phyloP scores from a whole-genome alignment of 2,329 filamentous ascomycete genomes.

The Knufia fluminis region DNA sequence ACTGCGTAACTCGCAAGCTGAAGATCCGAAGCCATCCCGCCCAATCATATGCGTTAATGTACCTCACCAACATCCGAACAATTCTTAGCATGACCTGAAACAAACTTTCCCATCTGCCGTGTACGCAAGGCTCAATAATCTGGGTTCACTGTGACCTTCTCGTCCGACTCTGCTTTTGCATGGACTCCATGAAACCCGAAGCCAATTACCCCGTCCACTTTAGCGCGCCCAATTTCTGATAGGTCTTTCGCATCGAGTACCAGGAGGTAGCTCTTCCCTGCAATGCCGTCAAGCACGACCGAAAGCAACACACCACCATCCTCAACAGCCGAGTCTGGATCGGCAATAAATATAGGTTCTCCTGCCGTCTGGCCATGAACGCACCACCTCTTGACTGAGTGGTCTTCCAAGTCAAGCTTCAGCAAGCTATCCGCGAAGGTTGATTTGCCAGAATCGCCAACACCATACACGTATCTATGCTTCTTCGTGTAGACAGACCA shows the following conservation, averaged over 20 bases:
- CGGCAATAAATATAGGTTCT: constrained; percentile 45
- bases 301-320: constrained; percentile 46
- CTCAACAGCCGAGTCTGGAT: constrained; percentile 34
- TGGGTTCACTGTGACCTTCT: neutral
- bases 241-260: constrained; percentile 43
- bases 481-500: constrained; percentile 33
- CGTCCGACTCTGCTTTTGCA: neutral
- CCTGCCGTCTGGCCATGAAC: constrained; percentile 43
- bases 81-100: too few species aligned
- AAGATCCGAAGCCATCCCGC: too few species aligned
- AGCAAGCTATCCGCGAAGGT: constrained; percentile 44
- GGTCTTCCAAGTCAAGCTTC: constrained; percentile 43
- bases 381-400: constrained; percentile 35
- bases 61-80: too few species aligned
- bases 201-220: constrained; percentile 39
- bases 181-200: constrained; percentile 45
- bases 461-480: constrained; percentile 44
- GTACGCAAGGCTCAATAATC: too few species aligned
- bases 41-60: too few species aligned
- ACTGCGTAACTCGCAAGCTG: too few species aligned
- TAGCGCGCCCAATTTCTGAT: constrained; percentile 42
- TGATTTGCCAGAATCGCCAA: constrained; percentile 37
- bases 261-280: constrained; percentile 44
- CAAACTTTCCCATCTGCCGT: neutral
- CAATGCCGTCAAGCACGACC: constrained; percentile 44